Conservation (phyloP, 2,329 filamentous ascomycete species). For the Cordyceps tenuipes region DNA sequence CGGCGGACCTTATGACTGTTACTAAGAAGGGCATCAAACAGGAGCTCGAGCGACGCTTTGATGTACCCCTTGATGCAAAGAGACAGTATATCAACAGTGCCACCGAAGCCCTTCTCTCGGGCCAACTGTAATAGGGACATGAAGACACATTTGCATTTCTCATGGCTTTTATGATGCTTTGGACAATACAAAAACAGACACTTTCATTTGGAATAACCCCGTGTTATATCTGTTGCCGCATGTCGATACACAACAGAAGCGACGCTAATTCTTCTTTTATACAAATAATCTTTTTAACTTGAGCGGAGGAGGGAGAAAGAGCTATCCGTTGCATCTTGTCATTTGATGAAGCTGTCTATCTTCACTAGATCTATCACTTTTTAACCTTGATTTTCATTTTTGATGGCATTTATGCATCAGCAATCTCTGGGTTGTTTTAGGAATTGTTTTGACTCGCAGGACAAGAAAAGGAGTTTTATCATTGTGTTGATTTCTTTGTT, state of each 20-base stretch:
- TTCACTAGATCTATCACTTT: conserved; percentile 1
- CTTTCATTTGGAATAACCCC: conserved; percentile 3
- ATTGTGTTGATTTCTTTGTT: background rate
- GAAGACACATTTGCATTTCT: background rate
- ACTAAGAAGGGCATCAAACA: conserved; percentile 98
- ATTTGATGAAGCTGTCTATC: background rate
- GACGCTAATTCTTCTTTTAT: background rate
- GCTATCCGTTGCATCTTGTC: background rate
- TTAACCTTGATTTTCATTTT: background rate
- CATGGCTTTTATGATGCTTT: background rate
- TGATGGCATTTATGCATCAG: background rate
- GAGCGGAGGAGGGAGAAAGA: background rate
- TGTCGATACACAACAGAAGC: conserved; percentile 10
- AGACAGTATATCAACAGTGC: conserved; percentile 90
- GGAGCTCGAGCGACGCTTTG: conserved; percentile 86
- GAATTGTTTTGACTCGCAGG: background rate
- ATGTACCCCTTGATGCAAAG: conserved; percentile 75
- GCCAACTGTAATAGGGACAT: conserved; percentile 53
- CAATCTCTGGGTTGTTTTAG: background rate
- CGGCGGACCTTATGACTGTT: conserved; percentile 91
- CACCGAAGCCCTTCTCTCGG: conserved; percentile 71
- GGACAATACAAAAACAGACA: background rate
- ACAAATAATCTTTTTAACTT: background rate
- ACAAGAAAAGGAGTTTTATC: background rate
- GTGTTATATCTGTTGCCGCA: conserved; percentile 8